Conservation (phyloP, 306 rosid species). For the Heteromeles arbutifolia region DNA sequence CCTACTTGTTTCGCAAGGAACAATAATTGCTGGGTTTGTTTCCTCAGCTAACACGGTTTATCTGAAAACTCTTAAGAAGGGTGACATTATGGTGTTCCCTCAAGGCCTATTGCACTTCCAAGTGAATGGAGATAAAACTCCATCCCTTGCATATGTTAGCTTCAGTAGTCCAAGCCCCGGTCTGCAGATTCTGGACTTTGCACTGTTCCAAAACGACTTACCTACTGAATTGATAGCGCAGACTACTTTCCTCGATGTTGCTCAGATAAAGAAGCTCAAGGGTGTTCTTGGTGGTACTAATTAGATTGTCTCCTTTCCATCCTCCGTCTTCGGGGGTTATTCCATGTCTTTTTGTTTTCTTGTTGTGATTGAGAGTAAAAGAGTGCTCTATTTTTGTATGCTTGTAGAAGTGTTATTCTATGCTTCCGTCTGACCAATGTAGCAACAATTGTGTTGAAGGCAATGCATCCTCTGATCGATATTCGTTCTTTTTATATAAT, state of each 20-base stretch:
- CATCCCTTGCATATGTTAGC: slow-evolving; percentile 29
- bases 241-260: slow-evolving; percentile 56
- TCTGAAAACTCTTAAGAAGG: slow-evolving; percentile 38
- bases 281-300: slow-evolving; percentile 66
- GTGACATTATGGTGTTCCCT: slow-evolving; percentile 64
- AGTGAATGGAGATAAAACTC: slow-evolving; percentile 19
- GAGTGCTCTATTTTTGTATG: not conserved
- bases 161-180: slow-evolving; percentile 70
- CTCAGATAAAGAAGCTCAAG: slow-evolving; percentile 60
- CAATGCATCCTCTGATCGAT: not conserved
- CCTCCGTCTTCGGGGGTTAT: not conserved
- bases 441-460: not conserved
- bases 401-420: not conserved
- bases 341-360: slow-evolving; percentile 2
- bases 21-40: slow-evolving; percentile 49
- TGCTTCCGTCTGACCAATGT: not conserved
- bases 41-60: slow-evolving; percentile 45
- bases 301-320: slow-evolving; percentile 11
- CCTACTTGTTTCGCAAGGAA: slow-evolving; percentile 32
- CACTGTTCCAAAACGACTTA: slow-evolving; percentile 58
- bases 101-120: slow-evolving; percentile 69
- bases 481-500: not conserved
- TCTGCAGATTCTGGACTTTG: slow-evolving; percentile 53
- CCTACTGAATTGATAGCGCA: slow-evolving; percentile 36
- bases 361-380: not conserved